Conservation (phyloP, 306 rosid genomes). For the Vigna hirtella region DNA sequence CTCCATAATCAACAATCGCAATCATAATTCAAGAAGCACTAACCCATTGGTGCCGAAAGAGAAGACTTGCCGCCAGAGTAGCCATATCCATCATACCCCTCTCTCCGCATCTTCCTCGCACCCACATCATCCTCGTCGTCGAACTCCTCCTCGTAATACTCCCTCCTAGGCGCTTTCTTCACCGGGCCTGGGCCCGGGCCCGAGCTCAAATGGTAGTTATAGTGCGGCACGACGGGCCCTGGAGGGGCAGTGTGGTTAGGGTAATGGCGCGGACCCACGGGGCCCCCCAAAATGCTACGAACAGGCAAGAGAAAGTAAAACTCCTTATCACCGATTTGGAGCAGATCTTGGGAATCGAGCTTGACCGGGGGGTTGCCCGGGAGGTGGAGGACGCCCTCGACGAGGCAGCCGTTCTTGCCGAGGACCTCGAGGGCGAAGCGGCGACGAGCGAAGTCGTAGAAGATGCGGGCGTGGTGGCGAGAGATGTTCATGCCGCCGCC, state of each 20-base stretch:
- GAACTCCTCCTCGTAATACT: constrained; percentile 76
- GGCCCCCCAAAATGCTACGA: constrained; percentile 72
- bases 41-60: constrained; percentile 66
- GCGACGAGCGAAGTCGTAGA: constrained; percentile 94
- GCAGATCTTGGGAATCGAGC: constrained; percentile 95
- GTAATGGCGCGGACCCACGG: constrained; percentile 61
- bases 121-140: constrained; percentile 78
- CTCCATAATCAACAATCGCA: neutral
- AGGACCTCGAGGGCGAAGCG: constrained; percentile 97
- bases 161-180: constrained; percentile 68
- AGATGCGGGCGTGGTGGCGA: constrained; percentile 96
- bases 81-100: constrained; percentile 69
- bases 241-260: constrained; percentile 42
- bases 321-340: constrained; percentile 97
- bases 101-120: constrained; percentile 69
- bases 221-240: constrained; percentile 49
- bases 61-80: constrained; percentile 72
- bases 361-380: constrained; percentile 93
- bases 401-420: constrained; percentile 95
- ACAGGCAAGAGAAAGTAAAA: constrained; percentile 88
- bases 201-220: constrained; percentile 57
- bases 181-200: constrained; percentile 51
- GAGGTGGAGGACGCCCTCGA: constrained; percentile 95
- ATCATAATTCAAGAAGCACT: constrained; percentile 34
- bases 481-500: constrained; percentile 99